phyloP scores from a whole-genome alignment of 148 eudicot species.

The Chenopodium berlandieri region DNA sequence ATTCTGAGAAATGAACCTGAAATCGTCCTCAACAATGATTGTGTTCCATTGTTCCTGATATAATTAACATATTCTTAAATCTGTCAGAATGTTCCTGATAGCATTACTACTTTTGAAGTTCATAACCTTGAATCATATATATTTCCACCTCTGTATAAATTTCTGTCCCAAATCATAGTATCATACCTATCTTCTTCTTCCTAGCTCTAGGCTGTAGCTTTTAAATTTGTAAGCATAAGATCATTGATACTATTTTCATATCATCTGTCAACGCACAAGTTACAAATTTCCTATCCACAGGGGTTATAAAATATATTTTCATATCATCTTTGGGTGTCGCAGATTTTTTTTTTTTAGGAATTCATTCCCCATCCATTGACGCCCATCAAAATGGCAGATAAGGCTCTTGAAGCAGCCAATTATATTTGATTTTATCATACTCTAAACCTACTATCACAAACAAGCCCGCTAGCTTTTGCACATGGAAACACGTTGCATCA shows the following conservation, averaged over 20 bases:
- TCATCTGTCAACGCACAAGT: neutral
- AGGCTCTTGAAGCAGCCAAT: too few relatives aligned
- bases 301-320: too few relatives aligned
- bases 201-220: neutral
- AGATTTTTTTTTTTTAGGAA: too few relatives aligned
- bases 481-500: conserved; percentile 39
- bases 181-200: neutral
- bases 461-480: too few relatives aligned
- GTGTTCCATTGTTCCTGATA: conserved; percentile 63
- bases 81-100: too few relatives aligned
- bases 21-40: conserved; percentile 59
- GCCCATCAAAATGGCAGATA: too few relatives aligned
- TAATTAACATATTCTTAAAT: neutral
- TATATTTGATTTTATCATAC: too few relatives aligned
- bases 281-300: neutral
- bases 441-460: too few relatives aligned
- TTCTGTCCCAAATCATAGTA: neutral
- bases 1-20: conserved; percentile 51
- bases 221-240: neutral
- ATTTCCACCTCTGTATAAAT: neutral
- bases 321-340: too few relatives aligned
- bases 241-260: neutral
- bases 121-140: neutral
- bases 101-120: neutral
- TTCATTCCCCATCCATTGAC: too few relatives aligned